A percentile compares a stretch with the other conserved stretches of the same genome.
Conservation (phyloP, 169 alveolate species). For the Babesia gibsoni region DNA sequence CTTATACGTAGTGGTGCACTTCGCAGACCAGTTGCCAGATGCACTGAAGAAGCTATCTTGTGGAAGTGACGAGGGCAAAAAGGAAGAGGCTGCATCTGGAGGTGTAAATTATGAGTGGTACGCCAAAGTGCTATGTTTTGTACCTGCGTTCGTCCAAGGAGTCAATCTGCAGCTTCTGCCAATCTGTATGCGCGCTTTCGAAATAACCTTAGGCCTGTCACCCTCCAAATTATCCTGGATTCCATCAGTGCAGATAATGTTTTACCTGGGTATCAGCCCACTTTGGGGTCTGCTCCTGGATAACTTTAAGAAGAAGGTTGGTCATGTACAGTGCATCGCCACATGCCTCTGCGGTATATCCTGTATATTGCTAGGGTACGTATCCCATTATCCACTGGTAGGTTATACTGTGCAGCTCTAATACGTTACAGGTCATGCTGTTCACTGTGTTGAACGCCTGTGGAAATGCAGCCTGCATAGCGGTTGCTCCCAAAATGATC, state of each 20-base stretch:
- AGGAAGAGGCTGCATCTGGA: too few relatives aligned
- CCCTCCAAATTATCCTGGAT: background rate
- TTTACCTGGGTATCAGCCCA: background rate
- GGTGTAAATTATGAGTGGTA: too few relatives aligned
- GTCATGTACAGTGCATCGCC: constrained; percentile 80
- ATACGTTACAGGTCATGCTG: constrained; percentile 11
- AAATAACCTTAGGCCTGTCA: background rate
- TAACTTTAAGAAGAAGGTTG: constrained; percentile 77
- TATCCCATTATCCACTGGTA: constrained; percentile 31
- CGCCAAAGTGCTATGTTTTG: background rate
- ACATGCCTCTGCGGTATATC: constrained; percentile 82
- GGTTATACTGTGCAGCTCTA: too few relatives aligned
- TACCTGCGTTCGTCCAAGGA: background rate
- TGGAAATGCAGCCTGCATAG: constrained; percentile 19
- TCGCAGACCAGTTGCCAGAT: too few relatives aligned
- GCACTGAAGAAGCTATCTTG: too few relatives aligned
- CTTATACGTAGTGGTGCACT: too few relatives aligned
- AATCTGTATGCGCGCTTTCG: constrained; percentile 9
- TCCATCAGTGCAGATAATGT: background rate
- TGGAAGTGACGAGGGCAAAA: too few relatives aligned
- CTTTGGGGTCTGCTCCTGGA: background rate
- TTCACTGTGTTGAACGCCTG: constrained; percentile 41
- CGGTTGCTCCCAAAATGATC: constrained; percentile 20
- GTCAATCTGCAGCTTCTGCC: background rate
- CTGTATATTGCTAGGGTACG: constrained; percentile 70